These are phyloP conservation scores for Phytophthora sansomeana DNA, from an alignment of 352 stramenopile species.

Conservation along the genomic window DNA sequence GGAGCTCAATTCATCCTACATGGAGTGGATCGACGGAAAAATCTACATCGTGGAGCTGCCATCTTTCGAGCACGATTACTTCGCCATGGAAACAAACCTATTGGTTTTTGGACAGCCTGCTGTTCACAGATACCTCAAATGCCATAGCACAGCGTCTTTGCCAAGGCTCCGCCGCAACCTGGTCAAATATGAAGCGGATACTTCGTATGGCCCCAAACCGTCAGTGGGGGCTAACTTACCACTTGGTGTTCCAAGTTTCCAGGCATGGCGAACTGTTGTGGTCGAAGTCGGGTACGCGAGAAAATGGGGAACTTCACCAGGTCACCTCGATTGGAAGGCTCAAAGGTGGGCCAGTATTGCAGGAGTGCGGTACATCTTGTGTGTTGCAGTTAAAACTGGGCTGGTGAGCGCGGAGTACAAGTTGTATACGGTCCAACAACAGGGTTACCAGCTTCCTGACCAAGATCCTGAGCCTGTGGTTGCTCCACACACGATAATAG, in stretches of 20 bases:
- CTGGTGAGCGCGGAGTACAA: neutral
- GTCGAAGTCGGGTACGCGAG: neutral
- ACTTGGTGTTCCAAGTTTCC: neutral
- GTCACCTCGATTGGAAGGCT: neutral
- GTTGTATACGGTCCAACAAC: neutral
- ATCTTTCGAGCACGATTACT: neutral
- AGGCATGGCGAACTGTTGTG: neutral
- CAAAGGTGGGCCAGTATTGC: too few relatives aligned
- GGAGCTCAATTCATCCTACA: constrained; percentile 1
- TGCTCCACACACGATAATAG: neutral
- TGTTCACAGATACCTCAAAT: neutral
- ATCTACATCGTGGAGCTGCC: constrained; percentile 6
- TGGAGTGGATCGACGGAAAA: constrained; percentile 4
- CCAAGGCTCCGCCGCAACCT: neutral
- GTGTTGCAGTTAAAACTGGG: neutral
- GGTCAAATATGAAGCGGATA: neutral
- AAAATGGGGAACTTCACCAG: neutral
- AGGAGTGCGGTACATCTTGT: constrained; percentile 2
- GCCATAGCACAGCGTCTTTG: neutral
- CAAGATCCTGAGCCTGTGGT: neutral
- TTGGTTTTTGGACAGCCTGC: neutral
- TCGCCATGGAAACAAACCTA: too few relatives aligned
- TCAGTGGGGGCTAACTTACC: neutral
- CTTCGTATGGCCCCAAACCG: too few relatives aligned
- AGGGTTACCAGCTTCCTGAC: neutral